Base-by-base conservation (phyloP, 2,329 filamentous ascomycete genomes). In the Ophiostoma pallidulum region DNA sequence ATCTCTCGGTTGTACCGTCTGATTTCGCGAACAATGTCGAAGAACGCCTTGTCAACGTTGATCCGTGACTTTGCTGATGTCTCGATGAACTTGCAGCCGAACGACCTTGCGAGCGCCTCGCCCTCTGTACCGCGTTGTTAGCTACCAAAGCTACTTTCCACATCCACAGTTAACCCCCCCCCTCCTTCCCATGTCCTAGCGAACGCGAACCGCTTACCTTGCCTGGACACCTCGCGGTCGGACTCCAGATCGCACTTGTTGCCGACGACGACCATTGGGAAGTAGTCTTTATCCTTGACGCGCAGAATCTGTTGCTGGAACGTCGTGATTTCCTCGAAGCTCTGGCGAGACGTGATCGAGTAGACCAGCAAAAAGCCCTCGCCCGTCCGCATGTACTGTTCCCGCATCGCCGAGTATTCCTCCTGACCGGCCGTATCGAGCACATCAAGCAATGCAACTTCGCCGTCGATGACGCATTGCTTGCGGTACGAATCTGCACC, bases 241-340 rank as follows among this genome's bases (percentile, higher is more conserved):
- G 75, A 75, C 62, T 96, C 91, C 66, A 98, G 72, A 87, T 98
- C 92, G 71, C 91, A 96, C 77, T 98, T 98, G 80, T 98, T 98
- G 59, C 89, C 92, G 36, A 97, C 92, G 39, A 98, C 86, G 50
- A 97, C 95, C 74, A 98, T 97, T 59, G 92, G 92, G 74, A 98
- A 98, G 68, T 96, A 95, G 71, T 98, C 92, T 80, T 95, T 97
- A 74, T 97, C 92, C 78, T 98, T 98, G 60, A 98, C 92, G 59
- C 92, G 76, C 58, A 98, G 75, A 64, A 98, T 98, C 70, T 98
- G 92, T 75, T 97, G 90, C 70, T 97, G 90, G 71, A 97, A 97
- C 41, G 89, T 95, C 70, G 89, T 85, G 67, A 98, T 97, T 73
- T 98, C 92, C 66, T 98, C 91, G 62, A 96, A 97, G 61, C 87